These are phyloP conservation scores for Mycena rosella DNA, from an alignment of 768 basidiomycete genomes.

Conservation along the genomic window DNA sequence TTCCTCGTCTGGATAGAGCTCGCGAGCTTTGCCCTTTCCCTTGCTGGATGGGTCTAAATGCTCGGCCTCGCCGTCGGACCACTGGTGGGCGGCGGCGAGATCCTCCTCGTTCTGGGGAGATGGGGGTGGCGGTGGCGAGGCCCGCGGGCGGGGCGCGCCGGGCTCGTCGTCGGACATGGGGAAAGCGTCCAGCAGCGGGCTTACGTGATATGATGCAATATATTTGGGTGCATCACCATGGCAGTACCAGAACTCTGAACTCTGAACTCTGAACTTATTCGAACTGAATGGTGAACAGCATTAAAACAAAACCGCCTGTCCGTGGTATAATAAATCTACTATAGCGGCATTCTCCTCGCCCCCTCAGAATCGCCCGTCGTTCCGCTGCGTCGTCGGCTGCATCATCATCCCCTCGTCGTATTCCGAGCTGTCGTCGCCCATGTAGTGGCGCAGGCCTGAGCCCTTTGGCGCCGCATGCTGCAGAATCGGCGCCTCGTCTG, in stretches of 20 bases:
- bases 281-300: no score
- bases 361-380: constrained; percentile 34
- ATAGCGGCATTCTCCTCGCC: not conserved
- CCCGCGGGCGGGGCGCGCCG: not conserved
- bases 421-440: constrained; percentile 64
- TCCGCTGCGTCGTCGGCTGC: constrained; percentile 47
- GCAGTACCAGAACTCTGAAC: no score
- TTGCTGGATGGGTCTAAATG: constrained; percentile 44
- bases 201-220: not conserved
- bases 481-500: constrained; percentile 72
- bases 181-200: not conserved
- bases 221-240: no score
- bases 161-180: constrained; percentile 5
- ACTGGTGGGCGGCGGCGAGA: constrained; percentile 50
- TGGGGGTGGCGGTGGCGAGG: constrained; percentile 30
- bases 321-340: constrained; percentile 30
- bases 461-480: constrained; percentile 62
- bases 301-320: constrained; percentile 33
- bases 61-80: constrained; percentile 49
- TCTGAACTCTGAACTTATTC: no score
- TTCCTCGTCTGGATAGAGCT: constrained; percentile 31
- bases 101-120: constrained; percentile 62
- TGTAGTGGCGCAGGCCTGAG: constrained; percentile 67
- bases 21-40: constrained; percentile 37
- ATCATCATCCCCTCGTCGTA: constrained; percentile 64